Percentiles rank a stretch among this genome's conserved stretches.
These are phyloP conservation scores for Calycina marina DNA, from an alignment of 2,329 filamentous ascomycete species.

Conservation along the genomic window DNA sequence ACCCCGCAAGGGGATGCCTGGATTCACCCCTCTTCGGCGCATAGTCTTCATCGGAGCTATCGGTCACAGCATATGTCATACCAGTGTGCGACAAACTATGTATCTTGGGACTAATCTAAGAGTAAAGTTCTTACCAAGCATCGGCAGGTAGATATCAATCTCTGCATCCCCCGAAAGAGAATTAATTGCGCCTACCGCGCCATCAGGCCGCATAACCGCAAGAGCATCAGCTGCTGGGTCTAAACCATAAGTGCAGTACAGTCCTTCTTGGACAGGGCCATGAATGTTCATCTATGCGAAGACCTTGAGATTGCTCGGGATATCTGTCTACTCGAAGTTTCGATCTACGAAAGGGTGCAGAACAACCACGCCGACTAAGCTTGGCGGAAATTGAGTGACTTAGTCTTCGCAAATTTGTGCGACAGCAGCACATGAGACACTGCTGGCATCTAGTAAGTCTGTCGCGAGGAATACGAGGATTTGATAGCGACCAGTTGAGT, in stretches of 20 bases:
- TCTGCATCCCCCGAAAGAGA: too few relatives aligned
- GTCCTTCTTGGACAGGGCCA: conserved; percentile 35
- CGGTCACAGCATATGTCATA: too few relatives aligned
- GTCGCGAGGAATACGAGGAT: conserved; percentile 12
- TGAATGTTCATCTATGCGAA: conserved; percentile 48
- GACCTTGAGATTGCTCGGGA: conserved; percentile 41
- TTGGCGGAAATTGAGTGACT: conserved; percentile 29
- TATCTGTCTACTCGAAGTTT: conserved; percentile 8
- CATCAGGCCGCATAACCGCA: conserved; percentile 55
- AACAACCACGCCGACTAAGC: conserved; percentile 53
- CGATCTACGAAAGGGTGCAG: conserved; percentile 26
- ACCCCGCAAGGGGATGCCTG: too few relatives aligned
- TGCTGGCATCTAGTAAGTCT: conserved; percentile 9
- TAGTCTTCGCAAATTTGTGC: conserved; percentile 6
- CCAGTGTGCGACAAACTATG: too few relatives aligned
- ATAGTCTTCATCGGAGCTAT: too few relatives aligned
- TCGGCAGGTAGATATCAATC: too few relatives aligned
- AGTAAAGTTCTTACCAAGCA: too few relatives aligned
- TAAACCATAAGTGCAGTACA: conserved; percentile 55
- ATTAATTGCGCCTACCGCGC: conserved; percentile 53
- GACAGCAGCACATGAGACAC: conserved; percentile 6
- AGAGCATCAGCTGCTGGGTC: conserved; percentile 40
- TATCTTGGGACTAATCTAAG: too few relatives aligned
- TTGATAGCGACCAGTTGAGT: conserved; percentile 17
- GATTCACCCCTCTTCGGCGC: too few relatives aligned